Evolutionary conservation across 805 yeast species (phyloP).

Genomic region (Metschnikowia cerradonensis): DNA sequence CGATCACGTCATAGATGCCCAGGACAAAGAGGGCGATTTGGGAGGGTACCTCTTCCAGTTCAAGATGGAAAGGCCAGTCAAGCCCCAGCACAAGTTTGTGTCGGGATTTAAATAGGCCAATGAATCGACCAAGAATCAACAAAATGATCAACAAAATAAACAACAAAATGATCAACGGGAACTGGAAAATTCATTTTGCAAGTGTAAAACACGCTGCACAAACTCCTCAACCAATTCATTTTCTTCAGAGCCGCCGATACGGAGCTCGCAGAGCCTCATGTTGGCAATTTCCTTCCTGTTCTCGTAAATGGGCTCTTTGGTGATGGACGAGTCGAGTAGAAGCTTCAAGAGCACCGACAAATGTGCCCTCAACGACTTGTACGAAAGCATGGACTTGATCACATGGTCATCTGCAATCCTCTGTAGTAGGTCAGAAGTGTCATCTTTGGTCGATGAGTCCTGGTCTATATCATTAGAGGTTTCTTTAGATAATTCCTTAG

Average conservation of each 20-base stretch:
- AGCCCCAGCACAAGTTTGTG: constrained; percentile 21
- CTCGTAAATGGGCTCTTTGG: constrained; percentile 50
- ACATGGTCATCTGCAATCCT: constrained; percentile 36
- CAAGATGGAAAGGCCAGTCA: constrained; percentile 30
- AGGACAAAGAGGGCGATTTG: constrained; percentile 38
- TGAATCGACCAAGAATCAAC: too few species aligned
- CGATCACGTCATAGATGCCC: constrained; percentile 20
- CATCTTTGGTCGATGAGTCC: neutral
- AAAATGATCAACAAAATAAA: too few species aligned
- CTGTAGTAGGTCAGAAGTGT: neutral
- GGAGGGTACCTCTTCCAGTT: constrained; percentile 61
- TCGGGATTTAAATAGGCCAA: constrained; percentile 1
- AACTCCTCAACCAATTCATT: constrained; percentile 72
- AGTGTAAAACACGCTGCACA: constrained; percentile 38
- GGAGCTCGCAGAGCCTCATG: constrained; percentile 54
- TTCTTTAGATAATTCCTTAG: too few species aligned
- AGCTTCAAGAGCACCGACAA: constrained; percentile 46
- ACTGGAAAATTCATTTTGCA: constrained; percentile 4
- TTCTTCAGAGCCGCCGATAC: constrained; percentile 62
- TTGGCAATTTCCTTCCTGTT: constrained; percentile 58
- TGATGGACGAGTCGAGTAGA: constrained; percentile 40
- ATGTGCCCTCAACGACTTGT: constrained; percentile 55
- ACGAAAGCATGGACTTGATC: constrained; percentile 44
- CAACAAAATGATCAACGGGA: too few species aligned
- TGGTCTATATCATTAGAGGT: too few species aligned